Evolutionary conservation across 1,284 basidiomycete species (phyloP).

Genomic region (Puccinia horiana): DNA sequence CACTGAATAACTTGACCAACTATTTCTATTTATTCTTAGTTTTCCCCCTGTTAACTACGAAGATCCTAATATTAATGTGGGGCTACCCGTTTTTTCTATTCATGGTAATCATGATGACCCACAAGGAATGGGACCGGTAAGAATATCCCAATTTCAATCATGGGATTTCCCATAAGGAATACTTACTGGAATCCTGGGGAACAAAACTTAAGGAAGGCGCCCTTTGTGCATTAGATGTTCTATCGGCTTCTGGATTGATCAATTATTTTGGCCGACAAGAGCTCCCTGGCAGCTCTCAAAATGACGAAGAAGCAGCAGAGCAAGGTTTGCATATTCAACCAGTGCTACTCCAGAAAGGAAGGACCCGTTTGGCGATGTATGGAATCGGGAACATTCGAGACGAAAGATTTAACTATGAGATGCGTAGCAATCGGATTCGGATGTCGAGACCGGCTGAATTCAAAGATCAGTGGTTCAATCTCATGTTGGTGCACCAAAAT

Average conservation of each 20-base stretch:
- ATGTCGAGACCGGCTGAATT: conserved; percentile 88
- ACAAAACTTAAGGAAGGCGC: conserved; percentile 76
- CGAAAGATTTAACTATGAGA: conserved; percentile 90
- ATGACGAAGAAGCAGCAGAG: conserved; percentile 66
- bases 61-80: conserved; percentile 91
- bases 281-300: conserved; percentile 61
- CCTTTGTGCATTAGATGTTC: conserved; percentile 87
- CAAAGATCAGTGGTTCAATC: conserved; percentile 83
- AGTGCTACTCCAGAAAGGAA: conserved; percentile 84
- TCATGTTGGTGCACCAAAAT: conserved; percentile 92
- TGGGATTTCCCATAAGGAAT: neutral
- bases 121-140: conserved; percentile 85
- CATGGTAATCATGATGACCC: conserved; percentile 99
- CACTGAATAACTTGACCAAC: neutral
- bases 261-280: conserved; percentile 94
- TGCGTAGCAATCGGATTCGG: conserved; percentile 85
- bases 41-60: conserved; percentile 98
- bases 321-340: conserved; percentile 84
- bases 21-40: conserved; percentile 60
- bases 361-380: conserved; percentile 81
- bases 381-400: conserved; percentile 97
- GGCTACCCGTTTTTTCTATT: conserved; percentile 95
- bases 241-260: conserved; percentile 87
- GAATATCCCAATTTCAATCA: conserved; percentile 55
- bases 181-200: neutral